Evolutionary conservation across 2,329 filamentous ascomycete genomes (phyloP), one percentile per base, ranked within the genome.

Genomic region (Pestalotiopsis sp.): DNA sequence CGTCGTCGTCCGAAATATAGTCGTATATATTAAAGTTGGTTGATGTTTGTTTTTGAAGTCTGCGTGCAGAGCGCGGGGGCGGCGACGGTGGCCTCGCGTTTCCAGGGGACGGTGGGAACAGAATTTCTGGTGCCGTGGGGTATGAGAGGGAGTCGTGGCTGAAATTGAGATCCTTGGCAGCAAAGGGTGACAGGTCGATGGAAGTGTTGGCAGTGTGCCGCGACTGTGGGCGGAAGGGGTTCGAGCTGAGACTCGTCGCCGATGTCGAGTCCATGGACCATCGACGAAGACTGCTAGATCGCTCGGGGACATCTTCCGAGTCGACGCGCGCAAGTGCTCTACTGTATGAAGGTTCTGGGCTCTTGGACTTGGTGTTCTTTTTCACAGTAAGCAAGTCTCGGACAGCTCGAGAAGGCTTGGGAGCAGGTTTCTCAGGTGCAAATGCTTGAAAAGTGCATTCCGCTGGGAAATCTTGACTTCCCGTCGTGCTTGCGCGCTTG

Each of bases 151-250:
- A 68, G 3, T 65, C 52, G 17, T 68, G 68, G n/a, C 66, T 72
- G 3, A 69, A 70, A 4, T 70, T 73, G 23, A 65, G 57, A 9
- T 66, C 58, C 45, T 73, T 72, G 2, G 69, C 23, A 36, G 31
- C 31, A 20, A 69, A 67, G 9, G 74, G 72, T n/a, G 73, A 68
- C 23, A 82, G 71, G 70, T 85, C 83, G 56, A 86, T 74, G 0
- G 84, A 85, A 0, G 84, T 86, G 36, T 80, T 81, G 9, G 81
- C 79, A 0, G 84, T 85, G 67, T 84, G 82, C 27, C 77, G 79
- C 2, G 83, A 85, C 36, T 78, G 77, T 0, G 82, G 81, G 2
- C 81, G 74, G n/a, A 80, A 81, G 3, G 76, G 75, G 60, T 81
- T 82, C 14, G 82, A 84, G 66, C 80, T 81, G 27, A 77, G 73